Base-by-base conservation (phyloP, 495 filamentous ascomycete genomes). In the Podospora comata region DNA sequence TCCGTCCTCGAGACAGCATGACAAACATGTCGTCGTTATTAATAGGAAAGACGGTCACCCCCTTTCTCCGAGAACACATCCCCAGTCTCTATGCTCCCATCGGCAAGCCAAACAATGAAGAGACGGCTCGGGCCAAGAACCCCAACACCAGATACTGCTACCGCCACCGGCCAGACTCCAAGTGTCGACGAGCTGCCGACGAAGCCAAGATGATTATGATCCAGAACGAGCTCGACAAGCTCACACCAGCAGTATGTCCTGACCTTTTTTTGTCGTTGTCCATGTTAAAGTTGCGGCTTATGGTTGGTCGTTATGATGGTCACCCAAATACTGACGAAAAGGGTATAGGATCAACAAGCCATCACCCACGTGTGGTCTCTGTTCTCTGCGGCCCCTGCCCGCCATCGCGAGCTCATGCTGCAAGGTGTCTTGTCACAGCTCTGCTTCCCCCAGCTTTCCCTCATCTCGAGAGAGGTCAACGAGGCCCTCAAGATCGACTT, bases 401-500 rank as follows among this genome's bases (percentile, higher is more conserved):
- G 96, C 71, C 94, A 97, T 65, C 89, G 96, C 68, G 92, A 94
- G 71, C 84, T 99, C 65, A 97, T 99, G 90, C 83, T 99, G 15
- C 92, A 94, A 74, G 95, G 95, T 56, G 93, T 99, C 73, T 87
- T 99, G 64, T 87, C 93, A 3, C 92, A 97, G 79, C 97, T 95
- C 76, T 98, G 95, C 79, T 98, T 98, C 72, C 94, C 96, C 3
- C 95, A 99, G 76, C 87, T 99, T 15, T 97, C 94, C 27, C 92
- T 91, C 69, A 88, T 98, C 61, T 96, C 94, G 0, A 85, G 90
- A 58, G 89, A 90, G 63, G 91, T 98, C 57, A 88, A 90, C 66
- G 93, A 97, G 60, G 88, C 97, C 27, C 94, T 97, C 71, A 92
- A 93, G 72, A 97, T 98, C 80, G 95, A 99, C 76, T 98, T 97